Base-by-base conservation (phyloP, 2,329 filamentous ascomycete species). In the Aureobasidium mangrovei region DNA sequence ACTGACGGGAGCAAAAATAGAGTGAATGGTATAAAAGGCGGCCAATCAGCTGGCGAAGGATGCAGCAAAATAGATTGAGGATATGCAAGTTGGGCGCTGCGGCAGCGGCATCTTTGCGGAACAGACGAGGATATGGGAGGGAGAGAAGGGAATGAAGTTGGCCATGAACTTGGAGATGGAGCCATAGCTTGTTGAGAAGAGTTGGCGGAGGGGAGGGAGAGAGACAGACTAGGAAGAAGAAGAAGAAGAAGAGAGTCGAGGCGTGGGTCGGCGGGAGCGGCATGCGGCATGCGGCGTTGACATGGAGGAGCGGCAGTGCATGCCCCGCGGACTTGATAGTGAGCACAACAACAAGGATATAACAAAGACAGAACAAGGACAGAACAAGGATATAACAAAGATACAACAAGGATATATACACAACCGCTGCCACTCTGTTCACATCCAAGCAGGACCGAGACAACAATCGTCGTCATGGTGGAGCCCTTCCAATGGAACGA, bases 401-500 rank as follows among this genome's bases (percentile, higher is more conserved):
- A n/a, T n/a, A n/a, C n/a, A 1, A 18, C 18, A 18, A 18, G 18
- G 18, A 18, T 18, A 18, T 33, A 7, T 6, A 33, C 6, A 7
- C 32, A 33, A 33, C 10, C 32, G 10, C 5, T 32, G 33, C 7
- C 26, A 26, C n/a, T 26, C 7, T 41, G 7, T 6, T 6, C 8
- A 26, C 6, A 41, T 24, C 9, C 35, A 28, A 39, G 32, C 26
- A 28, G 18, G 2, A 39, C 6, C 36, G 33, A 4, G 8, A 31
- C 12, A 9, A n/a, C 8, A 41, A 10, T 10, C 35, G n/a, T 32
- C 24, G 33, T 26, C 40, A 44, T 45, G 46, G 38, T 47, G 31
- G 53, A 57, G n/a, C 55, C 58, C 8, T 58, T 57, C 43, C 55
- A 58, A 40, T 55, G 62, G 61, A 62, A 61, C 56, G 62, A 67